phyloP scores from a whole-genome alignment of 192 early-diverging fungal species.

The Entomortierella lignicola region DNA sequence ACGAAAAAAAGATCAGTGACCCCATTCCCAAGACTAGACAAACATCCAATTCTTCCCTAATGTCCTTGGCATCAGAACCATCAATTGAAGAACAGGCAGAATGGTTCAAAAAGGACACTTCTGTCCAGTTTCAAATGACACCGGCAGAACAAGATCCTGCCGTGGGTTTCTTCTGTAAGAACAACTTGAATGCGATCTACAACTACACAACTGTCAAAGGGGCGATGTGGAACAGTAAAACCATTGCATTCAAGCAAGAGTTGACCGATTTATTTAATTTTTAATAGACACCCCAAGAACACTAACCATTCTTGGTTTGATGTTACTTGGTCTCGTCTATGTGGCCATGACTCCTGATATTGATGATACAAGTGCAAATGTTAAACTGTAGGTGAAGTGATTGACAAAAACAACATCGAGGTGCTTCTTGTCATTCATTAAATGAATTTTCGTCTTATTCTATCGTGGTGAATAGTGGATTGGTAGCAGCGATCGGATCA shows the following conservation, averaged over 20 bases:
- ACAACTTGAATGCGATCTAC: neutral
- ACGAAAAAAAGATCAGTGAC: neutral
- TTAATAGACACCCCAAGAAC: conserved; percentile 66
- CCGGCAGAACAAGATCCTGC: conserved; percentile 42
- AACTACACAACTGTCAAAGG: neutral
- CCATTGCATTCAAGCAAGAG: neutral
- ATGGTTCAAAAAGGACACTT: conserved; percentile 38
- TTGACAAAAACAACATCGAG: neutral
- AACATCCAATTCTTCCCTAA: neutral
- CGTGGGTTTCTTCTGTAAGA: conserved; percentile 43
- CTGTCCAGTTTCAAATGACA: conserved; percentile 25
- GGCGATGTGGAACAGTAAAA: neutral
- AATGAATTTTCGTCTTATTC: neutral
- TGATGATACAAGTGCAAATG: conserved; percentile 63
- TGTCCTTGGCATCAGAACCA: neutral
- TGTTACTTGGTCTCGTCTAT: conserved; percentile 65
- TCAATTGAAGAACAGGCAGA: conserved; percentile 4
- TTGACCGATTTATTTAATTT: neutral
- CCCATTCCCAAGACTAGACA: neutral
- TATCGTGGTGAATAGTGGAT: conserved; percentile 41
- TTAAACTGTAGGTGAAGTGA: conserved; percentile 54
- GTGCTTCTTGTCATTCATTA: neutral
- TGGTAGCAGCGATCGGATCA: conserved; percentile 57
- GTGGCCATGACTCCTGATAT: conserved; percentile 63
- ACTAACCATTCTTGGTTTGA: conserved; percentile 60